Percentiles rank a stretch among this genome's conserved stretches.
Evolutionary conservation across 2,329 filamentous ascomycete genomes (phyloP).

Genomic region (Clarireedia monteithiana): DNA sequence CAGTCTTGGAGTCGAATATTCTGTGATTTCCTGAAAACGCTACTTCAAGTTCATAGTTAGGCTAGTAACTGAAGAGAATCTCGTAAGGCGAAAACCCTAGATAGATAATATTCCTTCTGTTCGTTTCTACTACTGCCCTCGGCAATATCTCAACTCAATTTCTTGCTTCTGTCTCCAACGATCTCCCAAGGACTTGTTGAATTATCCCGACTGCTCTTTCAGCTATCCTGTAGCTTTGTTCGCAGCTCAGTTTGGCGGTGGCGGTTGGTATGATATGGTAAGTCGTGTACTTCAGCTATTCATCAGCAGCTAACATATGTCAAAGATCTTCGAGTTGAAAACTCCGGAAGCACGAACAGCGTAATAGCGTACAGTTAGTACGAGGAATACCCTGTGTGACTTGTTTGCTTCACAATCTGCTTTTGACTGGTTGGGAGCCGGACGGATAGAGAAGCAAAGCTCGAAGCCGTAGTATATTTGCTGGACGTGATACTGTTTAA

Average conservation of each 20-base stretch:
- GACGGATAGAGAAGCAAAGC: neutral
- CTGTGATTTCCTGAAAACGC: too few species aligned
- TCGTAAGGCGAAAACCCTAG: too few species aligned
- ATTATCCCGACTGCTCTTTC: too few species aligned
- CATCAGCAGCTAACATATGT: neutral
- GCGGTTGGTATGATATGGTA: slow-evolving; percentile 82
- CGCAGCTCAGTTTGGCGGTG: slow-evolving; percentile 63
- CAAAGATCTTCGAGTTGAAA: slow-evolving; percentile 25
- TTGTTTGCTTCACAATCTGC: neutral
- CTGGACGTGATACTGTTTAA: slow-evolving; percentile 17
- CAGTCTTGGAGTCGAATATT: too few species aligned
- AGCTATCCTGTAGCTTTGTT: too few species aligned
- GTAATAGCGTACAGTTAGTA: slow-evolving; percentile 21
- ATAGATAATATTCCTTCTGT: too few species aligned
- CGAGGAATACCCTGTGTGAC: neutral
- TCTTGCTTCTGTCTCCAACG: too few species aligned
- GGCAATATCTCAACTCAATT: too few species aligned
- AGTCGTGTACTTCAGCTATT: slow-evolving; percentile 18
- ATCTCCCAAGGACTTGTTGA: too few species aligned
- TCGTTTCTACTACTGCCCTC: too few species aligned
- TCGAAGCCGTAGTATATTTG: neutral
- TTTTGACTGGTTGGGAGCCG: neutral
- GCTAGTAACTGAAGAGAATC: too few species aligned
- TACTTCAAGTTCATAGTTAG: too few species aligned
- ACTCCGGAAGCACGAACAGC: slow-evolving; percentile 21